Evolutionary conservation across 75 land plant genomes (phyloP).

Genomic region (Selaginella tamariscina): DNA sequence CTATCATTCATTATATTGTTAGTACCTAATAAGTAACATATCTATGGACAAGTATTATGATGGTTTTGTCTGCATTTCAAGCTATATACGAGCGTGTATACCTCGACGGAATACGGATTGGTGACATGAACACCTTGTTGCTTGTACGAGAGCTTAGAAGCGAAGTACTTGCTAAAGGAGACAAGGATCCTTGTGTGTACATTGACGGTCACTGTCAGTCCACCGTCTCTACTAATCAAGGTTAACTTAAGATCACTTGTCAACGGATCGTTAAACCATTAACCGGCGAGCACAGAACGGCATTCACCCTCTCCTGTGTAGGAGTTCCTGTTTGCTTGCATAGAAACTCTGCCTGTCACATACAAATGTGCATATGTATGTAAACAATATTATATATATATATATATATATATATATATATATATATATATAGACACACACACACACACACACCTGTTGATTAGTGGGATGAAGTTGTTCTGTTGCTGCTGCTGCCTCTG

Average conservation of each 20-base stretch:
- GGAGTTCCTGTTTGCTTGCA: not conserved
- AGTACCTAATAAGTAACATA: too few relatives aligned
- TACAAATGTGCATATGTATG: too few relatives aligned
- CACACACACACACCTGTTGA: too few relatives aligned
- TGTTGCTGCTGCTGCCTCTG: not conserved
- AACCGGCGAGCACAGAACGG: slow-evolving; percentile 26
- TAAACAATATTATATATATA: too few relatives aligned
- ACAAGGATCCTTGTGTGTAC: slow-evolving; percentile 68
- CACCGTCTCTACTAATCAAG: slow-evolving; percentile 48
- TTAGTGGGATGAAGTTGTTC: not conserved
- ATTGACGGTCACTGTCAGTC: slow-evolving; percentile 40
- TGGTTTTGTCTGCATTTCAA: too few relatives aligned
- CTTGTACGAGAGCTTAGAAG: slow-evolving; percentile 58
- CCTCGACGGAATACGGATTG: slow-evolving; percentile 33
- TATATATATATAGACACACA: too few relatives aligned
- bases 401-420: too few relatives aligned
- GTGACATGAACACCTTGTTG: slow-evolving; percentile 39
- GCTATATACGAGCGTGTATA: too few relatives aligned
- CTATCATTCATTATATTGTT: too few relatives aligned
- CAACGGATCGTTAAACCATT: slow-evolving; percentile 51
- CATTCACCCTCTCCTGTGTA: not conserved
- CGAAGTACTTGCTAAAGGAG: slow-evolving; percentile 64
- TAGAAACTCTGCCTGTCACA: too few relatives aligned
- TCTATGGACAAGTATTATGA: too few relatives aligned
- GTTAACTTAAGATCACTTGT: slow-evolving; percentile 68